Conservation (phyloP, 192 early-diverging fungal species). For the Linnemannia elongata region DNA sequence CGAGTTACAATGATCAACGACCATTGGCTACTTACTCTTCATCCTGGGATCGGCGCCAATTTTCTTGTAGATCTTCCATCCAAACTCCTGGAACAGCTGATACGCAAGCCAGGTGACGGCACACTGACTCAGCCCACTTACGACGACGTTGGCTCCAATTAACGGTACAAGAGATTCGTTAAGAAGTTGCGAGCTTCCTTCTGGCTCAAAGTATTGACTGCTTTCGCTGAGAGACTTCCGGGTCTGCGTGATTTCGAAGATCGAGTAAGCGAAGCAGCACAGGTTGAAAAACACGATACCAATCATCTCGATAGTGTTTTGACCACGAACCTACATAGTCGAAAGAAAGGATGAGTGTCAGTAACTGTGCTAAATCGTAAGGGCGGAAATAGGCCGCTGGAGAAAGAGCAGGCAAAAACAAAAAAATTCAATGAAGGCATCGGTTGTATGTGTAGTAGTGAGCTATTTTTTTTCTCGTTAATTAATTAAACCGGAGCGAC, state of each 20-base stretch:
- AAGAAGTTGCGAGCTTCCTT: background rate
- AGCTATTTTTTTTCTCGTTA: background rate
- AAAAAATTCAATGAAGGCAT: background rate
- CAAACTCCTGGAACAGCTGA: conserved; percentile 63
- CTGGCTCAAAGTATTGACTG: conserved; percentile 4
- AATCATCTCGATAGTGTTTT: conserved; percentile 84
- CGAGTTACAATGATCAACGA: too few species aligned
- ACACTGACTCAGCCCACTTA: conserved; percentile 40
- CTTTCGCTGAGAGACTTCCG: conserved; percentile 20
- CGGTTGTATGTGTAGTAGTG: background rate
- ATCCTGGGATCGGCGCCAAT: conserved; percentile 75
- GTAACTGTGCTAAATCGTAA: background rate
- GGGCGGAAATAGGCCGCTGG: background rate
- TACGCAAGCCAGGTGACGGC: conserved; percentile 48
- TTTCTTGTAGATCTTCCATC: conserved; percentile 74
- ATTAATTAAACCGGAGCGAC: too few species aligned
- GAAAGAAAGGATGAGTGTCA: background rate
- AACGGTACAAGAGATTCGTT: conserved; percentile 8
- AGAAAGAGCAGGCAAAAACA: background rate
- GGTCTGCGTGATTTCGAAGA: conserved; percentile 78
- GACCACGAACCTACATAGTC: conserved; percentile 67
- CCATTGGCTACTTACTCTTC: conserved; percentile 58
- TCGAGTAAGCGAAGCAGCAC: conserved; percentile 72
- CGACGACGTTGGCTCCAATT: conserved; percentile 23
- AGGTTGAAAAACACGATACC: conserved; percentile 77